A percentile compares a stretch with the other conserved stretches of the same genome.
These are phyloP conservation scores for Talaromyces nanjingensis DNA, from an alignment of 495 filamentous ascomycete genomes.

Conservation along the genomic window DNA sequence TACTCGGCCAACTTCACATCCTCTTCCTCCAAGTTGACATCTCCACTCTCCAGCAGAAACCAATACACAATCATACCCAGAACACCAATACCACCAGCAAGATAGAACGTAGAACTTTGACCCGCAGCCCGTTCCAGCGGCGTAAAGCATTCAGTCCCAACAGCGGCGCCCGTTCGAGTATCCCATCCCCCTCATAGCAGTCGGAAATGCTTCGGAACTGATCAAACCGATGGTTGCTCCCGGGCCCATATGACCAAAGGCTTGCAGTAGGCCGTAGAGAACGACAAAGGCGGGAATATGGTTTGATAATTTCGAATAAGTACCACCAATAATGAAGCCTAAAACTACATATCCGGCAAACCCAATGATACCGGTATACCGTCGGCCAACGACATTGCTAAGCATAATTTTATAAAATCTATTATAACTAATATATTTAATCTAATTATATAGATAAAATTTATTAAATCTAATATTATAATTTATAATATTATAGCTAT, in stretches of 20 bases:
- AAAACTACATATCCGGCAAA: slow-evolving; percentile 28
- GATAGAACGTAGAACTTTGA: slow-evolving; percentile 25
- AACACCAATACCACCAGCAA: slow-evolving; percentile 23
- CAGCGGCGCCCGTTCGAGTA: slow-evolving; percentile 28
- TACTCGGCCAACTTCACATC: not conserved
- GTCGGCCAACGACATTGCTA: slow-evolving; percentile 26
- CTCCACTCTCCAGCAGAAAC: slow-evolving; percentile 25
- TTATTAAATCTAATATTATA: no score
- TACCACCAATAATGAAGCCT: slow-evolving; percentile 29
- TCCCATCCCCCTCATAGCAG: slow-evolving; percentile 30
- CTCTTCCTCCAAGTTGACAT: not conserved
- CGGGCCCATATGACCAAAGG: slow-evolving; percentile 30
- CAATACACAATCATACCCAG: slow-evolving; percentile 25
- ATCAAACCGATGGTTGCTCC: slow-evolving; percentile 29
- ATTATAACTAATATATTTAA: no score
- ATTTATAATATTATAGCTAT: no score
- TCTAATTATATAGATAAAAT: no score
- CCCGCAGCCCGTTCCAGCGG: slow-evolving; percentile 23
- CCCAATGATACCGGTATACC: slow-evolving; percentile 25
- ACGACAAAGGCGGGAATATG: slow-evolving; percentile 31
- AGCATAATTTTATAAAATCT: no score
- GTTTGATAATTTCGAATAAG: slow-evolving; percentile 20
- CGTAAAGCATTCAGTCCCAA: slow-evolving; percentile 29
- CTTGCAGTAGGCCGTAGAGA: slow-evolving; percentile 28
- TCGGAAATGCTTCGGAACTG: slow-evolving; percentile 28